Evolutionary conservation across 495 filamentous ascomycete species (phyloP), one percentile per base, ranked within the genome.

Genomic region (Hypoxylon lienhwacheense): DNA sequence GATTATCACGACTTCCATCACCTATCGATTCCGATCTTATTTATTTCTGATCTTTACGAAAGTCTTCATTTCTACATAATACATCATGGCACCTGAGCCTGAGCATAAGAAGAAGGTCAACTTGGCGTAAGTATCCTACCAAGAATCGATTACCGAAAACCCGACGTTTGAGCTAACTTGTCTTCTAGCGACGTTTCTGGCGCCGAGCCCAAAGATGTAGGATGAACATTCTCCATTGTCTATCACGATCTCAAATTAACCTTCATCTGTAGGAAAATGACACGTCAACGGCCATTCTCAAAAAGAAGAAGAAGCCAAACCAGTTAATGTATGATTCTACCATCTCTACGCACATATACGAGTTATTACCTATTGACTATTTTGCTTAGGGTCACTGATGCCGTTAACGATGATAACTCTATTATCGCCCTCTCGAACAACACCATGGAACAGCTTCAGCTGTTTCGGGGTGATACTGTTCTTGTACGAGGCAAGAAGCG

Each of bases 281-380:
- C 63, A 92, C 88, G 34, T 81, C 93, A n/a, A 97, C 95, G 12
- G 93, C 93, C 60, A 98, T 98, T 57, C 83, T 98, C 60, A 97
- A 96, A 79, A 97, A 96, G 82, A 98, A 98, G 85, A 98, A 98
- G 91, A 98, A 98, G 91, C 91, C 91, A 53, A 98, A 98, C 76
- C 91, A 89, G 53, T 74, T 98, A 73, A 95, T 97, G 90, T 91
- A 80, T 65, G 87, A n/a, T n/a, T n/a, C n/a, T 73, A 48, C 39
- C 14, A 41, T 12, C 14, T 37, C 32, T 58, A 28, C 16, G 7
- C 12, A 34, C n/a, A 32, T 8, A 12, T 20, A 29, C 42, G 26
- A 17, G 12, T 16, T 31, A 32, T 39, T 37, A 20, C 36, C 52
- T 63, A 64, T 77, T 81, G 50, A 81, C 69, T 43, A 14, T 55